Conservation (phyloP, 495 filamentous ascomycete genomes). For the Neurospora sp. region DNA sequence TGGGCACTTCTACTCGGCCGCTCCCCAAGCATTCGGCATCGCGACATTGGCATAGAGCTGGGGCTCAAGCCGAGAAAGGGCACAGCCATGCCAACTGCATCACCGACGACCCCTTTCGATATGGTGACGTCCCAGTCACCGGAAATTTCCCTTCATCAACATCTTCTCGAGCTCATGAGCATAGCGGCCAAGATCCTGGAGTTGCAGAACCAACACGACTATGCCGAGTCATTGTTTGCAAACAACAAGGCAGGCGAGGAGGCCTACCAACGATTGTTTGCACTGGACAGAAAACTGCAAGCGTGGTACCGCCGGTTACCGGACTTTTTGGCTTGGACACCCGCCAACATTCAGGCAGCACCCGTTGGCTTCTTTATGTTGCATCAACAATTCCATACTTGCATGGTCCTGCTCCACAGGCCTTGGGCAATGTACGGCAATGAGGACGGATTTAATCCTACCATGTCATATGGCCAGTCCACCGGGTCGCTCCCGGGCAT, state of each 20-base stretch:
- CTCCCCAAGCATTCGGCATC: constrained; percentile 40
- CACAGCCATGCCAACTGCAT: not conserved
- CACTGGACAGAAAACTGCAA: constrained; percentile 39
- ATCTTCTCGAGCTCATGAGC: constrained; percentile 41
- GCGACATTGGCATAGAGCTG: constrained; percentile 37
- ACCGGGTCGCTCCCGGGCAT: not conserved
- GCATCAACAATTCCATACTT: constrained; percentile 43
- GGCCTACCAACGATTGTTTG: constrained; percentile 35
- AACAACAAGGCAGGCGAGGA: constrained; percentile 24
- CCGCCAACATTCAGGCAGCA: constrained; percentile 37
- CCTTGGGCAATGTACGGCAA: constrained; percentile 36
- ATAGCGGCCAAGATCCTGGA: constrained; percentile 41
- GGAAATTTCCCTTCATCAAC: constrained; percentile 34
- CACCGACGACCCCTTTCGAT: not conserved
- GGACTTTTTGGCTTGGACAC: constrained; percentile 35
- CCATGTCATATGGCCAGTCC: constrained; percentile 4
- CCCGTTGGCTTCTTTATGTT: constrained; percentile 42
- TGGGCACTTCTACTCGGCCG: constrained; percentile 43
- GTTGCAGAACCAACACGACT: constrained; percentile 16
- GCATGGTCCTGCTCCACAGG: constrained; percentile 39
- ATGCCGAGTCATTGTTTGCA: constrained; percentile 3
- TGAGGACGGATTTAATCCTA: constrained; percentile 4
- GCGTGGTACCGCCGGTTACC: constrained; percentile 42
- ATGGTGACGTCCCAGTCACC: constrained; percentile 12
- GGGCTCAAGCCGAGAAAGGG: constrained; percentile 16